Conservation (phyloP, 2,329 filamentous ascomycete species). For the Penicillium sp. region DNA sequence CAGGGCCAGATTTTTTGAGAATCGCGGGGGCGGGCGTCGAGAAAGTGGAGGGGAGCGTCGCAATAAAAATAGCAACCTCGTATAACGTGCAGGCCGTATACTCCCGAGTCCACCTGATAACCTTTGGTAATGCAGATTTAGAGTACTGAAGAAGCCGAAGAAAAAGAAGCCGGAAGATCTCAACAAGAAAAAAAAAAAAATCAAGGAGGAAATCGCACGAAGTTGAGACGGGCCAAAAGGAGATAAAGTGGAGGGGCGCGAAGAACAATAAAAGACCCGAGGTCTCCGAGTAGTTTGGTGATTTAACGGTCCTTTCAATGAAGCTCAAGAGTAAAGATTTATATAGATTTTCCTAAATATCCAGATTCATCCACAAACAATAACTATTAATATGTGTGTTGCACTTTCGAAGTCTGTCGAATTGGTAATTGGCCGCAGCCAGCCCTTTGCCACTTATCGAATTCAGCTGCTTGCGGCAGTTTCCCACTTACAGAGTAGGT, state of each 20-base stretch:
- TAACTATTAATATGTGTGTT: background rate
- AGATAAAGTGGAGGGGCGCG: constrained; percentile 11
- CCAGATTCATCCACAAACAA: background rate
- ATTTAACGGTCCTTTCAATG: background rate
- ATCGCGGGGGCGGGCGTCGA: constrained; percentile 26
- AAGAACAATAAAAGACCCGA: constrained; percentile 9
- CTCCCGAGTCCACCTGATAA: constrained; percentile 6
- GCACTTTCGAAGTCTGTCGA: background rate
- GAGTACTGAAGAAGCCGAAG: background rate
- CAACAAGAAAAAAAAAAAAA: background rate
- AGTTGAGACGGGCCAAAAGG: background rate
- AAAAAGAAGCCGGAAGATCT: background rate
- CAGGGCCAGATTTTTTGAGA: constrained; percentile 42
- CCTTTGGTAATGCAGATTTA: background rate
- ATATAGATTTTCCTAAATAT: background rate
- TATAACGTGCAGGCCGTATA: constrained; percentile 9
- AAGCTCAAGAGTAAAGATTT: background rate
- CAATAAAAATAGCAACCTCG: constrained; percentile 21
- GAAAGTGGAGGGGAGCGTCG: constrained; percentile 15
- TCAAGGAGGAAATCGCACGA: background rate
- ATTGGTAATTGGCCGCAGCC: constrained; percentile 14
- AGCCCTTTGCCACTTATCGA: constrained; percentile 8
- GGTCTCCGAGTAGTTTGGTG: background rate
- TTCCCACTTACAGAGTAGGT: background rate
- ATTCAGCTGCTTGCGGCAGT: constrained; percentile 17